phyloP scores from a whole-genome alignment of 23 red algal species.

The Gracilaria caudata region DNA sequence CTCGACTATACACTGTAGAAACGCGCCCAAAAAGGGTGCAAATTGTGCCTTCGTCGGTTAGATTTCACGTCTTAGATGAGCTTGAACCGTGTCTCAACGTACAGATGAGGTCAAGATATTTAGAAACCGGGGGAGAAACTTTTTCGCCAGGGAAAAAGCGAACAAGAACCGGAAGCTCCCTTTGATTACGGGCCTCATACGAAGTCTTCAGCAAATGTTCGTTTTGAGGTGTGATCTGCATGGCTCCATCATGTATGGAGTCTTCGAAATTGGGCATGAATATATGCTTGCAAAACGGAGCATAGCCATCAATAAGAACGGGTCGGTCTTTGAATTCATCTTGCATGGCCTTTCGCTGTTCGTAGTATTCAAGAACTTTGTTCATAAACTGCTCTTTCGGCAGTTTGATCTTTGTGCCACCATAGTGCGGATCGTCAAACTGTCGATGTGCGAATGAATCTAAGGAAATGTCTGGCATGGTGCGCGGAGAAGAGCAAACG shows the following conservation, averaged over 20 bases:
- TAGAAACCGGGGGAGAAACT: conserved; percentile 43
- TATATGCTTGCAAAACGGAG: conserved; percentile 94
- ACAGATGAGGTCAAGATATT: conserved; percentile 91
- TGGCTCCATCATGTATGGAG: conserved; percentile 30
- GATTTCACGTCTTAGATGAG: background rate
- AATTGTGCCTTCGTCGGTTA: background rate
- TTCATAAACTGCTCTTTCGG: conserved; percentile 58
- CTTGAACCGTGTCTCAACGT: background rate
- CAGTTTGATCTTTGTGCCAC: conserved; percentile 78
- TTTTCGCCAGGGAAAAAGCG: conserved; percentile 70
- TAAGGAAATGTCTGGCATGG: conserved; percentile 56
- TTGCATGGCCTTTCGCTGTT: conserved; percentile 27
- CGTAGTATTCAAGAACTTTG: conserved; percentile 35
- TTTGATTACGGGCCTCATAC: conserved; percentile 76
- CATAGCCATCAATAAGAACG: conserved; percentile 91
- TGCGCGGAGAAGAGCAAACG: background rate
- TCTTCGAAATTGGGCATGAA: conserved; percentile 86
- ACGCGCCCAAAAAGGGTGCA: background rate
- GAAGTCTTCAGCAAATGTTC: conserved; percentile 66
- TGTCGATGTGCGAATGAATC: conserved; percentile 82
- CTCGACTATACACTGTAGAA: conserved; percentile 44
- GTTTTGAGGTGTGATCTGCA: conserved; percentile 81
- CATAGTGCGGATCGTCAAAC: conserved; percentile 78
- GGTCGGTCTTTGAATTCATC: conserved; percentile 56
- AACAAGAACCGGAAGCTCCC: conserved; percentile 91